Evolutionary conservation across 164 flowering plant species (phyloP).

Genomic region (Cinnamomum chago): DNA sequence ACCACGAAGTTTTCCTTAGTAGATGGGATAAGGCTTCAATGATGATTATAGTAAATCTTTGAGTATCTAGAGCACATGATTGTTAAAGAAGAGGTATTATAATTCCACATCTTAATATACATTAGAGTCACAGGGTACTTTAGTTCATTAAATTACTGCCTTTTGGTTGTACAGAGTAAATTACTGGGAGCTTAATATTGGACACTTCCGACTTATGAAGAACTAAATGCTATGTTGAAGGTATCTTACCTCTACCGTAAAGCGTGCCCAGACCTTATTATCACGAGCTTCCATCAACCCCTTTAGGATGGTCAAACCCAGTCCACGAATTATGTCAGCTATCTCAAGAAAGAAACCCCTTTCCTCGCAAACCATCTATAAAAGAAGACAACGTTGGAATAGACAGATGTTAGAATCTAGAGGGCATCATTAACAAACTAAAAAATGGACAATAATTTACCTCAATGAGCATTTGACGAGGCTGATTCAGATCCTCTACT

Average conservation of each 20-base stretch:
- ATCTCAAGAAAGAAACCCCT: conserved; percentile 80
- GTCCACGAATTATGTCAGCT: conserved; percentile 68
- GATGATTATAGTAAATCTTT: too few species aligned
- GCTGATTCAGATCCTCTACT: conserved; percentile 82
- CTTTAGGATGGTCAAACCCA: conserved; percentile 85
- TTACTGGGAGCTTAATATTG: background rate
- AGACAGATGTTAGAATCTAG: background rate
- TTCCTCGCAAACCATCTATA: conserved; percentile 86
- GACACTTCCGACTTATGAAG: background rate
- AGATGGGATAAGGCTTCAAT: too few species aligned
- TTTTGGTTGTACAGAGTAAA: too few species aligned
- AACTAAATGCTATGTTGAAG: background rate
- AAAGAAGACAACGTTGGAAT: background rate
- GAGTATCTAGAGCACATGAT: too few species aligned
- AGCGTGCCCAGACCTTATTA: conserved; percentile 82
- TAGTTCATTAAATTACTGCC: too few species aligned
- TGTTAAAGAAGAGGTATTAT: too few species aligned
- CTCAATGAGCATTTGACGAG: conserved; percentile 96
- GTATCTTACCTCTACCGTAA: background rate
- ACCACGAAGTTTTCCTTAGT: too few species aligned
- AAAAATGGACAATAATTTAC: conserved; percentile 27
- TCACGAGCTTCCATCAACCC: conserved; percentile 77
- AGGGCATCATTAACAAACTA: too few species aligned
- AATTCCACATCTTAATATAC: too few species aligned
- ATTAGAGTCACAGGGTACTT: too few species aligned